A percentile compares a stretch with the other conserved stretches of the same genome.
phyloP scores from a whole-genome alignment of 495 filamentous ascomycete genomes.

The Sporormia fimetaria region DNA sequence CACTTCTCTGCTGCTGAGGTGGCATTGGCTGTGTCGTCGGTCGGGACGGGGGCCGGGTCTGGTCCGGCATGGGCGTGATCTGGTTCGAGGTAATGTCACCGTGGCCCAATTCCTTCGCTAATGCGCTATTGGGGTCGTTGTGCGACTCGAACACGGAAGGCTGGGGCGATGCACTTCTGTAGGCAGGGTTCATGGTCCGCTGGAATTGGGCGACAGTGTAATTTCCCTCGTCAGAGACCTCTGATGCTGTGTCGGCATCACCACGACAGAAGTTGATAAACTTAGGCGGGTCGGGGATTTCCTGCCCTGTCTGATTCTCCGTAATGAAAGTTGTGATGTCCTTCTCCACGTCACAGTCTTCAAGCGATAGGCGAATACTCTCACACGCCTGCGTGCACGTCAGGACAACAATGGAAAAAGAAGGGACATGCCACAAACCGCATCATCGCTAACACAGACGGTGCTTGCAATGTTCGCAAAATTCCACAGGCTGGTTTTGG shows the following conservation, averaged over 20 bases:
- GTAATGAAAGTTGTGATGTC: slow-evolving; percentile 86
- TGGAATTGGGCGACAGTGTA: slow-evolving; percentile 95
- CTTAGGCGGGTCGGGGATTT: slow-evolving; percentile 93
- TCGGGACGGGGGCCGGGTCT: slow-evolving; percentile 35
- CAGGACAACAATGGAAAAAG: slow-evolving; percentile 18
- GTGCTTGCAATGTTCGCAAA: slow-evolving; percentile 96
- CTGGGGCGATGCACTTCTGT: slow-evolving; percentile 81
- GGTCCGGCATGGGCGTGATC: background rate
- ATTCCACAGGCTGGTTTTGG: slow-evolving; percentile 92
- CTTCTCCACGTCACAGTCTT: slow-evolving; percentile 92
- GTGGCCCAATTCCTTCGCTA: slow-evolving; percentile 54
- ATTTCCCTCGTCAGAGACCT: slow-evolving; percentile 68
- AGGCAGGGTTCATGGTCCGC: slow-evolving; percentile 86
- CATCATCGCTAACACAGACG: slow-evolving; percentile 98
- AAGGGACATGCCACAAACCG: slow-evolving; percentile 39
- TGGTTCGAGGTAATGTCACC: slow-evolving; percentile 29
- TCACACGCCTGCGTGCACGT: slow-evolving; percentile 62
- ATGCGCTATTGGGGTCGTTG: slow-evolving; percentile 63
- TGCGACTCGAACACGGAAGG: slow-evolving; percentile 82
- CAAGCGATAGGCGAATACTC: slow-evolving; percentile 87
- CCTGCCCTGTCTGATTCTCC: slow-evolving; percentile 82
- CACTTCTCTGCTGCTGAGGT: slow-evolving; percentile 5
- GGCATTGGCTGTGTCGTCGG: slow-evolving; percentile 27
- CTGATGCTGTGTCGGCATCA: slow-evolving; percentile 71
- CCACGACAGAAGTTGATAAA: slow-evolving; percentile 98